Evolutionary conservation across 2,329 filamentous ascomycete species (phyloP), one percentile per base, ranked within the genome.

Genomic region (Ophiostoma perfectum): DNA sequence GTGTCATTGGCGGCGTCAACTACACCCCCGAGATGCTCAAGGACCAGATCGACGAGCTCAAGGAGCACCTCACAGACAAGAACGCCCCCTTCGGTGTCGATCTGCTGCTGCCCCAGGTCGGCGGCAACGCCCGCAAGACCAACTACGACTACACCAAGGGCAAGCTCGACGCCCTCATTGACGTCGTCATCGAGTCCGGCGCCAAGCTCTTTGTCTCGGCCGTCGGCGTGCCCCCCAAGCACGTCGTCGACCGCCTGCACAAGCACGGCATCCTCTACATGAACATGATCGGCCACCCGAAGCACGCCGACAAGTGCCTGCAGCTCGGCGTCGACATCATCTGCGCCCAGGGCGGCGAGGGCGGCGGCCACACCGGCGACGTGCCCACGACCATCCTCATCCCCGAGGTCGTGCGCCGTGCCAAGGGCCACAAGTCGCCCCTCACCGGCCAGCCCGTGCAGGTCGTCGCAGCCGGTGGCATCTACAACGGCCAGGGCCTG

Each of bases 101-200:
- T 79, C 84, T 98, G 74, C 84, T 98, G 68, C 86, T 98, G 14
- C 94, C 94, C 66, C 94, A 99, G 82, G 92, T 99, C 71, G 95
- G 95, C 72, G 95, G 94, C 75, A 93, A 84, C 76, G 95, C 95
- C 71, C 88, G 95, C 76, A 97, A 97, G 86, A 97, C 94, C 75
- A 98, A 97, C 87, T 97, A 98, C 81, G 95, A 99, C 81, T 99
- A 99, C 84, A 99, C 95, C 77, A 98, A 99, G 85, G 95, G 95
- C 79, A 98, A 98, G 83, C 91, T 99, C 72, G 84, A 91, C 79
- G 91, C 94, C 78, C 88, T 99, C 69, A 80, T 96, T 78, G 89
- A 93, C 78, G 93, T 97, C 76, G 89, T 97, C 81, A 97, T 99
- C 81, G 90, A 96, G 76, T 92, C 89, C 68, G 92, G 92, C 73